Base-by-base conservation (phyloP, 805 yeast species). In the Candida pini region DNA sequence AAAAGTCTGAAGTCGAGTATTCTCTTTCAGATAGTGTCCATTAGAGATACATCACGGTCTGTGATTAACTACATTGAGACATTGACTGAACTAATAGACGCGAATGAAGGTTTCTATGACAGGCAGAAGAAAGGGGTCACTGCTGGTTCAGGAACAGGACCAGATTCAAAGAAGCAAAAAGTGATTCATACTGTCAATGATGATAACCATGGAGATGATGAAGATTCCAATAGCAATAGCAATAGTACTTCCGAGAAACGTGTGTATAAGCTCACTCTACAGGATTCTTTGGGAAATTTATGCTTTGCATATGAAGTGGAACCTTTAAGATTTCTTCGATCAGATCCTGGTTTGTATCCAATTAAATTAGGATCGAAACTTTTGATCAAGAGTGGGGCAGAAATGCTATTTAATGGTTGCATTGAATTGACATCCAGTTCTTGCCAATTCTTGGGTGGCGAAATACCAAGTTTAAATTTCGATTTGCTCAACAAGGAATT, bases 81-180 rank as follows among this genome's bases (percentile, higher is more conserved):
- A 5, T 60, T 82, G 54, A 60, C 59, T 16, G 68, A 68, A 22
- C 55, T 60, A 33, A 58, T 70, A n/a, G 78, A 81, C 46, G 75
- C 78, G 2, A 76, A 72, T 41, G 67, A 64, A n/a, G 78, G 73
- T 3, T 72, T 73, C 12, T 76, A 73, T 2, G 90, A 81, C 53
- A 56, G 80, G 18, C 53, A 79, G 28, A 49, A 53, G 6, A 56
- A 52, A 18, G n/a, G n/a, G n/a, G n/a, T n/a, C n/a, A n/a, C n/a
- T n/a, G 38, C 40, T 16, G 32, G 30, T 5, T 29, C 20, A 6
- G 34, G 34, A n/a, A 43, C 31, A 22, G 14, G 18, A 16, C 28
- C 35, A 12, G n/a, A n/a, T n/a, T n/a, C n/a, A n/a, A n/a, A n/a
- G n/a, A 34, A 28, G 28, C 46, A 49, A 10, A 43, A 43, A 31